Evolutionary conservation across 148 eudicot genomes (phyloP).

Genomic region (Heliamphora exappendiculata): DNA sequence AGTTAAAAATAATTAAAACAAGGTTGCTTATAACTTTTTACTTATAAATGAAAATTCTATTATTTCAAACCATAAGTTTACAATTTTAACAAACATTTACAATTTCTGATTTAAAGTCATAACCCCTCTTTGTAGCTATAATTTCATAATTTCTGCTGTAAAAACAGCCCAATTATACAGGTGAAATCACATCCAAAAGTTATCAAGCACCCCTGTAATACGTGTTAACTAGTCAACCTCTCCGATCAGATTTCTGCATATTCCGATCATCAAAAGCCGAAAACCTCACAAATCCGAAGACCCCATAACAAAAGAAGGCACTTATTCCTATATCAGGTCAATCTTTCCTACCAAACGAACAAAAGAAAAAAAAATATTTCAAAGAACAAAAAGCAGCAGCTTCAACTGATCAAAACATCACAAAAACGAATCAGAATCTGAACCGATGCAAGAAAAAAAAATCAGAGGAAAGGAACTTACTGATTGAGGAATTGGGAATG

Average conservation of each 20-base stretch:
- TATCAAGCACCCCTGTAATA: background rate
- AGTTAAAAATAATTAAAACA: too few relatives aligned
- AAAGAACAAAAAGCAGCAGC: background rate
- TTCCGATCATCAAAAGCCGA: background rate
- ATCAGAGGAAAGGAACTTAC: conserved; percentile 34
- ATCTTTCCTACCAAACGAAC: background rate
- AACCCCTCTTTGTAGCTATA: too few relatives aligned
- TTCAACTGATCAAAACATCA: background rate
- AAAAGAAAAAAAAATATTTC: background rate
- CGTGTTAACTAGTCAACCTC: background rate
- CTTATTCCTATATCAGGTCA: too few relatives aligned
- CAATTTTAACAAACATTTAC: too few relatives aligned
- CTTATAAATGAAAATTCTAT: too few relatives aligned
- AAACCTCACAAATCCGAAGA: background rate
- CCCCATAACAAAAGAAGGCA: too few relatives aligned
- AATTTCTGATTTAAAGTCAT: too few relatives aligned
- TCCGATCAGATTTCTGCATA: background rate
- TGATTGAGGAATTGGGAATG: conserved; percentile 83
- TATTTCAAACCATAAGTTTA: too few relatives aligned
- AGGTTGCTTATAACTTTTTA: too few relatives aligned
- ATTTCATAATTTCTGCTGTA: too few relatives aligned
- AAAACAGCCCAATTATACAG: too few relatives aligned
- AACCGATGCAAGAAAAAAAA: background rate
- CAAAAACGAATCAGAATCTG: background rate
- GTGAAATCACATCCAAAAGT: background rate